These are phyloP conservation scores for Fistulifera solaris DNA, from an alignment of 108 stramenopile species.

Conservation along the genomic window DNA sequence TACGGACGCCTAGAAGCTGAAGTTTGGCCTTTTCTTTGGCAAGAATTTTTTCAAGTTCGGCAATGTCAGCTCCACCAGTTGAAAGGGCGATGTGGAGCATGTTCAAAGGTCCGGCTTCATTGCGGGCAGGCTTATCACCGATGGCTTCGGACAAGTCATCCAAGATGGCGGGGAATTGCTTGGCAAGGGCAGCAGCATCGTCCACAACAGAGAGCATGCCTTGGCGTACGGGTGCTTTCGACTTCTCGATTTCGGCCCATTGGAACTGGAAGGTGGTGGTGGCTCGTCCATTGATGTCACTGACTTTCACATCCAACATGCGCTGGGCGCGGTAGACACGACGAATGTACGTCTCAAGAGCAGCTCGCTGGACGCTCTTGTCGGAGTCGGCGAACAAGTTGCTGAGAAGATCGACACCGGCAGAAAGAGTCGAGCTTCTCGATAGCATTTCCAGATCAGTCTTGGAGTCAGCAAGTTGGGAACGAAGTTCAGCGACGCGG, in stretches of 20 bases:
- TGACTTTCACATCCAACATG: conserved; percentile 53
- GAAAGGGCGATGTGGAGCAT: conserved; percentile 75
- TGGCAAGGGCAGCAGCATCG: conserved; percentile 27
- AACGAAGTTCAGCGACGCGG: conserved; percentile 71
- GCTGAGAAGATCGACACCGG: conserved; percentile 91
- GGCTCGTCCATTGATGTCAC: conserved; percentile 54
- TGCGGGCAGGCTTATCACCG: conserved; percentile 38
- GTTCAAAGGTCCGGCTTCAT: conserved; percentile 60
- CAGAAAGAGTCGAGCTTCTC: conserved; percentile 70
- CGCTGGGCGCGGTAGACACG: conserved; percentile 94
- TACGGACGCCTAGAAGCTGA: conserved; percentile 72
- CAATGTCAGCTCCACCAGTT: conserved; percentile 24
- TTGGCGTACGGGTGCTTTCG: conserved; percentile 56
- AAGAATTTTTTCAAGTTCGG: conserved; percentile 40
- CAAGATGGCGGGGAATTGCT: conserved; percentile 55
- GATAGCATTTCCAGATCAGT: conserved; percentile 57
- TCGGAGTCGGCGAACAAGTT: conserved; percentile 79
- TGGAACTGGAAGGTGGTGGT: conserved; percentile 81
- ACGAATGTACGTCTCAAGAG: conserved; percentile 84
- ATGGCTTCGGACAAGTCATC: conserved; percentile 40
- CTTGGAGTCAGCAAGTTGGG: conserved; percentile 47
- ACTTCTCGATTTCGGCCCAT: conserved; percentile 68
- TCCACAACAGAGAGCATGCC: conserved; percentile 58
- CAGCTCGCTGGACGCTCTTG: conserved; percentile 46
- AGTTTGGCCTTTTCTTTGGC: conserved; percentile 42